Conservation (phyloP, 169 alveolate species). For the Amoebophrya sp. region DNA sequence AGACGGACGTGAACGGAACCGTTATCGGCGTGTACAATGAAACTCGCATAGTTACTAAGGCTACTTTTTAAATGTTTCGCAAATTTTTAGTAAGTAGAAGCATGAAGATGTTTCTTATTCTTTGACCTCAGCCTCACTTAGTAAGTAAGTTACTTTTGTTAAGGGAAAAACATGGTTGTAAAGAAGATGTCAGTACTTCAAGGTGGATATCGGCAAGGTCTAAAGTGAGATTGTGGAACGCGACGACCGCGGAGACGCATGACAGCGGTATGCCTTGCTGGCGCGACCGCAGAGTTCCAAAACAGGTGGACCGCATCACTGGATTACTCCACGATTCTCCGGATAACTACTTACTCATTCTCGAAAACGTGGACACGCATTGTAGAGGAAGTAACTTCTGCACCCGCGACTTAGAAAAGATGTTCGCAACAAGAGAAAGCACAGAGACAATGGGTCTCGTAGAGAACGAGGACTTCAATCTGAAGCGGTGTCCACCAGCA, state of each 20-base stretch:
- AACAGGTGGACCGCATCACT: not conserved
- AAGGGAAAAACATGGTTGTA: no score
- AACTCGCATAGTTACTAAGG: no score
- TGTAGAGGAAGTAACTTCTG: not conserved
- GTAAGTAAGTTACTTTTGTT: no score
- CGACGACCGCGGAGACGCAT: not conserved
- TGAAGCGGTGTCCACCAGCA: not conserved
- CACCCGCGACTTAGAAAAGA: not conserved
- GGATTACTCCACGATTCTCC: not conserved
- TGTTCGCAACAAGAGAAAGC: not conserved
- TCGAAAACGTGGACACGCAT: not conserved
- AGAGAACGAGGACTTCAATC: not conserved
- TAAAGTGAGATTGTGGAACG: no score
- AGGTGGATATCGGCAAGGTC: no score
- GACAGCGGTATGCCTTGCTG: not conserved
- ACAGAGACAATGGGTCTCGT: not conserved
- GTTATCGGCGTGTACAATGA: not conserved
- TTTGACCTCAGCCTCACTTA: no score
- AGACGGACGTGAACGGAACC: slow-evolving; percentile 8
- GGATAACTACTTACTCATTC: not conserved
- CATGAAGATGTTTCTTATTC: no score
- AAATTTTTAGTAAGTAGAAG: no score
- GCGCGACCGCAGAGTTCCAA: not conserved
- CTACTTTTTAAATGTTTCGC: no score
- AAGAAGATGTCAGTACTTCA: no score